These are phyloP conservation scores for Candida morakotiae DNA, from an alignment of 805 yeast genomes.

Conservation along the genomic window DNA sequence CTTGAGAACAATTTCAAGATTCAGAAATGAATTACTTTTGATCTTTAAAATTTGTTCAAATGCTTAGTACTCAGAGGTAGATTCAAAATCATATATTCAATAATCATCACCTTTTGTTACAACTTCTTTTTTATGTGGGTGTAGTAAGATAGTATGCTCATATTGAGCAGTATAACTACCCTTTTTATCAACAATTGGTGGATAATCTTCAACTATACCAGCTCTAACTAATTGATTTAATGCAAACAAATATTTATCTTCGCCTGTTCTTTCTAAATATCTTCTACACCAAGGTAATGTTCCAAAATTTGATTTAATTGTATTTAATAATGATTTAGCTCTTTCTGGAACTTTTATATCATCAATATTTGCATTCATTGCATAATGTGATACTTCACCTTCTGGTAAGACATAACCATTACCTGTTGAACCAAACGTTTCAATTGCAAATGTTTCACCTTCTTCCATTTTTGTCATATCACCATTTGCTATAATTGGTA, in stretches of 20 bases:
- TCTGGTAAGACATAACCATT: conserved; percentile 79
- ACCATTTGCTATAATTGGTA: conserved; percentile 91
- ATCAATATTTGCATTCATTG: conserved; percentile 49
- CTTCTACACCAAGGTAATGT: conserved; percentile 96
- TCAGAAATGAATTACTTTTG: too few species aligned
- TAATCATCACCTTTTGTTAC: conserved; percentile 95
- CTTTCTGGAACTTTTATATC: conserved; percentile 47
- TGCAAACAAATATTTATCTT: conserved; percentile 86
- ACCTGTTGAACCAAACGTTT: conserved; percentile 97
- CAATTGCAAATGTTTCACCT: conserved; percentile 97
- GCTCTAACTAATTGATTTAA: conserved; percentile 78
- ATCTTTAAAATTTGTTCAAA: too few species aligned
- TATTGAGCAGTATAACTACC: conserved; percentile 95
- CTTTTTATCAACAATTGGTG: conserved; percentile 78
- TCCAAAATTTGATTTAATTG: conserved; percentile 81
- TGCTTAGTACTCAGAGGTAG: too few species aligned
- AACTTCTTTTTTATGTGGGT: conserved; percentile 90
- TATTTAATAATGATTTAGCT: conserved; percentile 64
- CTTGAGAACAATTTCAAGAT: too few species aligned
- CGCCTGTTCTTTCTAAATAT: conserved; percentile 86
- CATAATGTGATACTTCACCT: conserved; percentile 96
- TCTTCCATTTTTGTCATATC: conserved; percentile 98
- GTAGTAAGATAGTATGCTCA: conserved; percentile 89
- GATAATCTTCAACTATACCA: conserved; percentile 90
- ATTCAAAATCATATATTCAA: too few species aligned